A percentile compares a stretch with the other conserved stretches of the same genome.
These are phyloP conservation scores for Hypoxylon sp. DNA, from an alignment of 2,329 filamentous ascomycete genomes.

Conservation along the genomic window DNA sequence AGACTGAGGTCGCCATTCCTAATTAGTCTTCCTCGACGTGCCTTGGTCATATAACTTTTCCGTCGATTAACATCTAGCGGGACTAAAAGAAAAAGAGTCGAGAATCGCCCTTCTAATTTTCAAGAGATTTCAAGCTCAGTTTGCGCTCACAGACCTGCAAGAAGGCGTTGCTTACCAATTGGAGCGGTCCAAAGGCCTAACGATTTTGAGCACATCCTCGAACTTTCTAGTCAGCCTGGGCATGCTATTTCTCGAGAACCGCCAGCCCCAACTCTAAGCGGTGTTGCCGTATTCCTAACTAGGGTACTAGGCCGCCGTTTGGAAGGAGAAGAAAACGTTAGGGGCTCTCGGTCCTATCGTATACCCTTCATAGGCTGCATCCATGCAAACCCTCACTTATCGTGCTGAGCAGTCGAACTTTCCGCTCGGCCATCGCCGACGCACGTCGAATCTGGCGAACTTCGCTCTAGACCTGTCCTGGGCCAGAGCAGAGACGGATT, in stretches of 20 bases:
- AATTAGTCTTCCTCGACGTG: constrained; percentile 37
- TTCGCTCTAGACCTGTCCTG: constrained; percentile 70
- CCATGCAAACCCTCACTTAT: constrained; percentile 70
- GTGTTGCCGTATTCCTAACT: constrained; percentile 39
- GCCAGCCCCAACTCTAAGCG: constrained; percentile 38
- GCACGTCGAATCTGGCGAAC: constrained; percentile 68
- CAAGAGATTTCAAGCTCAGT: constrained; percentile 21
- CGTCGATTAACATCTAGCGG: constrained; percentile 38
- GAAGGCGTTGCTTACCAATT: constrained; percentile 42
- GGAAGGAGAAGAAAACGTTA: constrained; percentile 50
- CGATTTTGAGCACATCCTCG: constrained; percentile 34
- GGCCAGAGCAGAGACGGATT: constrained; percentile 68
- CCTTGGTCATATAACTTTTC: constrained; percentile 48
- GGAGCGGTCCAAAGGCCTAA: constrained; percentile 32
- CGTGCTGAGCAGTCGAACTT: constrained; percentile 61
- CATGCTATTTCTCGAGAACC: constrained; percentile 46
- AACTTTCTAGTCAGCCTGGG: constrained; percentile 43
- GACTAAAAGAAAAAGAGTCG: constrained; percentile 32
- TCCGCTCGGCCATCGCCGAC: constrained; percentile 72
- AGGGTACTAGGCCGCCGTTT: constrained; percentile 44
- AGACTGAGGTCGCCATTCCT: constrained; percentile 45
- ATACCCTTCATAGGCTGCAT: constrained; percentile 53
- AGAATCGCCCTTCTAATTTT: constrained; percentile 28
- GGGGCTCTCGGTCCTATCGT: constrained; percentile 49
- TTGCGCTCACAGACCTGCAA: constrained; percentile 30